These are phyloP conservation scores for Apiotrichum montevideense DNA, from an alignment of 1,284 basidiomycete species.

Conservation along the genomic window DNA sequence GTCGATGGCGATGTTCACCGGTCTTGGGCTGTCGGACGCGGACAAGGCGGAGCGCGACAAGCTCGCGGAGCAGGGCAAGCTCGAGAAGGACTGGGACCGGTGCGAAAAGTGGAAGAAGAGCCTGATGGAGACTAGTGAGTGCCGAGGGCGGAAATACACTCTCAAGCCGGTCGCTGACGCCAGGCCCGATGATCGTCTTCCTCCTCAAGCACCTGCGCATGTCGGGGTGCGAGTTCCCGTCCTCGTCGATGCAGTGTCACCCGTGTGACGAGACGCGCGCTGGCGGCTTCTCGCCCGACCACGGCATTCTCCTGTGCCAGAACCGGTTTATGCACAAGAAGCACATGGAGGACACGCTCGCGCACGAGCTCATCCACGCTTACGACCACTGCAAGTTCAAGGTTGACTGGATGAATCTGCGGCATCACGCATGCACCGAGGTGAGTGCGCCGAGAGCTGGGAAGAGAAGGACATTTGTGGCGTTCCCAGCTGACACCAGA, in stretches of 20 bases:
- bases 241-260: slow-evolving; percentile 68
- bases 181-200: slow-evolving; percentile 78
- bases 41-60: slow-evolving; percentile 24
- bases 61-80: slow-evolving; percentile 14
- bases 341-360: slow-evolving; percentile 87
- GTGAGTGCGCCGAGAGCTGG: slow-evolving; percentile 51
- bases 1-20: slow-evolving; percentile 43
- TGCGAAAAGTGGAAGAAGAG: slow-evolving; percentile 51
- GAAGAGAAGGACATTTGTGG: background rate
- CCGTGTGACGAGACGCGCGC: slow-evolving; percentile 68
- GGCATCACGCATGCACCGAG: slow-evolving; percentile 94
- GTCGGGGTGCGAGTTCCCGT: slow-evolving; percentile 59
- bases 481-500: slow-evolving; percentile 51
- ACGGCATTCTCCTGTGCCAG: slow-evolving; percentile 75
- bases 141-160: background rate
- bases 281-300: slow-evolving; percentile 74
- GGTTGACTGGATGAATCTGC: slow-evolving; percentile 80
- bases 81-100: slow-evolving; percentile 47
- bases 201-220: slow-evolving; percentile 76
- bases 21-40: slow-evolving; percentile 42
- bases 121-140: slow-evolving; percentile 47
- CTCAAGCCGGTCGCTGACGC: background rate
- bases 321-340: slow-evolving; percentile 71
- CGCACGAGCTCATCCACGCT: slow-evolving; percentile 94
- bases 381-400: slow-evolving; percentile 93